phyloP scores from a whole-genome alignment of 1,284 basidiomycete genomes.

The Cystobasidium sp. region DNA sequence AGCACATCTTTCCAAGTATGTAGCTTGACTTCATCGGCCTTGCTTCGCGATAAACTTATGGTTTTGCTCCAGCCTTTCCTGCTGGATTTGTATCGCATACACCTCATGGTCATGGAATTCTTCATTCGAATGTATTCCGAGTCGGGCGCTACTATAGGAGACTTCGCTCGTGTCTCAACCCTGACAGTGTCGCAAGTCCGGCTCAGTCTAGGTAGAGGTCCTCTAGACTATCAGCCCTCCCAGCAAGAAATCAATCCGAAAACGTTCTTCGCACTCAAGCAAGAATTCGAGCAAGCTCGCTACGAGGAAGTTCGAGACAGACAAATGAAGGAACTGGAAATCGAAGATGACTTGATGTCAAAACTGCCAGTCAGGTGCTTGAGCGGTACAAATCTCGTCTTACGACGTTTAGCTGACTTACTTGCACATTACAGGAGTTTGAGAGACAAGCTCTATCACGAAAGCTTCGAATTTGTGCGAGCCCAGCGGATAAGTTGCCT shows the following conservation, averaged over 20 bases:
- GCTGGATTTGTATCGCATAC: slow-evolving; percentile 81
- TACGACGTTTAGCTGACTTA: neutral
- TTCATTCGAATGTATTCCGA: slow-evolving; percentile 96
- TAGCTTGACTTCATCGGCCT: slow-evolving; percentile 47
- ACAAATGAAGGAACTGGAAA: slow-evolving; percentile 91
- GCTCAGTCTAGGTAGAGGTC: slow-evolving; percentile 45
- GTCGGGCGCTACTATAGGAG: slow-evolving; percentile 76
- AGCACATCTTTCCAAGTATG: slow-evolving; percentile 19
- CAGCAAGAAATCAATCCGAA: slow-evolving; percentile 31
- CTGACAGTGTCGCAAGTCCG: slow-evolving; percentile 77
- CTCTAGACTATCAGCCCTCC: slow-evolving; percentile 20
- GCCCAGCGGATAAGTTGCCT: slow-evolving; percentile 88
- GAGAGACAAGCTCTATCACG: slow-evolving; percentile 82
- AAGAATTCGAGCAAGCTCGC: slow-evolving; percentile 81
- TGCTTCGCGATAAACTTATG: slow-evolving; percentile 66
- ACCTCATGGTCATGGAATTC: slow-evolving; percentile 80
- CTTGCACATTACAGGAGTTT: slow-evolving; percentile 67
- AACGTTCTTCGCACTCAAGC: slow-evolving; percentile 75
- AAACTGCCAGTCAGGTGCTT: slow-evolving; percentile 77
- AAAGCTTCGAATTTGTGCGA: slow-evolving; percentile 89
- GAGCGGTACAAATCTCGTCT: slow-evolving; percentile 6
- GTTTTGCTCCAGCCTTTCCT: slow-evolving; percentile 79
- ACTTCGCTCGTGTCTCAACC: slow-evolving; percentile 80
- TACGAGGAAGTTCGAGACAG: slow-evolving; percentile 85
- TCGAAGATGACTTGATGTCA: slow-evolving; percentile 84